Conservation (phyloP, 495 filamentous ascomycete species). For the Annulohypoxylon nitens region DNA sequence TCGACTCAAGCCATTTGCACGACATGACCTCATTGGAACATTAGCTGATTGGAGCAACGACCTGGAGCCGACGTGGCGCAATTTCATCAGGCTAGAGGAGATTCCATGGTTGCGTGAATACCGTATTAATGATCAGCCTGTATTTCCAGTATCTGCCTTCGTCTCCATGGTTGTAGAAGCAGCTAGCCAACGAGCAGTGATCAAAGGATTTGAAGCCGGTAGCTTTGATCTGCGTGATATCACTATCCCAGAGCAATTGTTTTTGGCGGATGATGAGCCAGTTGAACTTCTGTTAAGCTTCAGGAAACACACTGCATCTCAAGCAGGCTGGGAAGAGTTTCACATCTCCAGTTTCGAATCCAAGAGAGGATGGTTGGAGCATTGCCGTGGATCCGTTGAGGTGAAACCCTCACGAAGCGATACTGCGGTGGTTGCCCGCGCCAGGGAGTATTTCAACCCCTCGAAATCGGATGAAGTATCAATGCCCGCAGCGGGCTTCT, state of each 20-base stretch:
- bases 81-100: constrained; percentile 62
- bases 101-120: constrained; percentile 67
- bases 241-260: constrained; percentile 52
- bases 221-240: constrained; percentile 46
- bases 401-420: constrained; percentile 10
- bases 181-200: constrained; percentile 53
- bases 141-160: constrained; percentile 72
- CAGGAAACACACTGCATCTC: constrained; percentile 20
- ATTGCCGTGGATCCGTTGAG: constrained; percentile 49
- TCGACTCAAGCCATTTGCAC: constrained; percentile 59
- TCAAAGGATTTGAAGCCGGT: constrained; percentile 37
- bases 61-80: constrained; percentile 64
- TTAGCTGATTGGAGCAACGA: constrained; percentile 58
- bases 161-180: constrained; percentile 69
- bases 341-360: constrained; percentile 43
- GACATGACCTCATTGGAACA: constrained; percentile 67
- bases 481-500: constrained; percentile 42
- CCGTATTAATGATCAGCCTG: constrained; percentile 54
- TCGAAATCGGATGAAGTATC: constrained; percentile 14
- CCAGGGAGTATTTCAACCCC: constrained; percentile 8
- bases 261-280: constrained; percentile 49
- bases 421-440: neutral
- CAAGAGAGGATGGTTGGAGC: constrained; percentile 45
- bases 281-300: constrained; percentile 56
- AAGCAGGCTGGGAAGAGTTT: constrained; percentile 45